Evolutionary conservation across 192 early-diverging fungal genomes (phyloP).

Genomic region (Bifiguratus adelaidae): DNA sequence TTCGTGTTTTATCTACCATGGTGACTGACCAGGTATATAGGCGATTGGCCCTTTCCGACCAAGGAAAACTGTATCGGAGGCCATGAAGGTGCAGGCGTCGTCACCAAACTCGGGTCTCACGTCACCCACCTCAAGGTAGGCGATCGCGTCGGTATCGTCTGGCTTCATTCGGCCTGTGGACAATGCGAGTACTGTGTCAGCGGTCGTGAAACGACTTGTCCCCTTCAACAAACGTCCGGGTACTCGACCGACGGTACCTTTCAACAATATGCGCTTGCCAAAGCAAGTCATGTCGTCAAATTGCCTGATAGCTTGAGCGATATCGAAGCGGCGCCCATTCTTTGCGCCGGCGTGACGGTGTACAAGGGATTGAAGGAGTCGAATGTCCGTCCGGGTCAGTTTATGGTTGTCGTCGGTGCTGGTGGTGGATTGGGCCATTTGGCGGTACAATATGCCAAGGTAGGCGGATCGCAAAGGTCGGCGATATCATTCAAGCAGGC

Average conservation of each 20-base stretch:
- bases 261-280: neutral
- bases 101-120: neutral
- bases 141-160: neutral
- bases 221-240: neutral
- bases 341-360: neutral
- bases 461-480: no score
- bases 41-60: neutral
- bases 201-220: neutral
- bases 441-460: slow-evolving; percentile 1
- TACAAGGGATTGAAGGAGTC: neutral
- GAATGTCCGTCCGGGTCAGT: neutral
- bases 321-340: neutral
- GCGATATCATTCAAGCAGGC: no score
- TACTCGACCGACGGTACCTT: neutral
- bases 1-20: no score
- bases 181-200: neutral
- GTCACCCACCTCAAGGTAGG: neutral
- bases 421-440: neutral
- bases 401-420: neutral
- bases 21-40: no score
- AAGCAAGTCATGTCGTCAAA: neutral
- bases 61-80: neutral
- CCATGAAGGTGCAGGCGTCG: neutral
- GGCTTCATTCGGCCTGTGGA: neutral
- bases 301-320: neutral